Conservation (phyloP, 1,139 yeast genomes). For the Saccharomyces hybrid region DNA sequence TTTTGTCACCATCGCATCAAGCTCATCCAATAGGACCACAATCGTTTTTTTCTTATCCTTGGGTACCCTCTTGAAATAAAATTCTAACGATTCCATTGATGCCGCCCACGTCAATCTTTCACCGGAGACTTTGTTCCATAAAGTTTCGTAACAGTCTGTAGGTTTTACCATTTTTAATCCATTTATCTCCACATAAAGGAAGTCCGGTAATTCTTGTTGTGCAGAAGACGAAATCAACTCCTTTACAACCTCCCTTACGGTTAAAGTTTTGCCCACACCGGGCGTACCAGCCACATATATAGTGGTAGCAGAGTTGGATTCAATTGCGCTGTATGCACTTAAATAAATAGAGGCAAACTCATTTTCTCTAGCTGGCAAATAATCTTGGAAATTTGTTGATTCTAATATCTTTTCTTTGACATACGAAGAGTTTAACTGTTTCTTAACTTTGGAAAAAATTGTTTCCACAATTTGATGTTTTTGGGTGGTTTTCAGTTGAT, state of each 20-base stretch:
- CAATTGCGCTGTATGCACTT: conserved; percentile 68
- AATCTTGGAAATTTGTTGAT: conserved; percentile 24
- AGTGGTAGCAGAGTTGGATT: conserved; percentile 70
- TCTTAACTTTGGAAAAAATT: conserved; percentile 30
- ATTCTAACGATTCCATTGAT: conserved; percentile 52
- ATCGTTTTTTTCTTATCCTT: conserved; percentile 37
- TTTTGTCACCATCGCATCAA: conserved; percentile 83
- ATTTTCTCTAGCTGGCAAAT: conserved; percentile 78
- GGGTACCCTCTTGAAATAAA: conserved; percentile 38
- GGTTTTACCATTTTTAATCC: conserved; percentile 85
- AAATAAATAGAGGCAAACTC: conserved; percentile 71
- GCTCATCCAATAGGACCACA: conserved; percentile 80
- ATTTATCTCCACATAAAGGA: conserved; percentile 78
- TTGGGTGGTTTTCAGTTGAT: conserved; percentile 22
- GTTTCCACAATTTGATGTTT: conserved; percentile 28
- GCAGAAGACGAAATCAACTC: conserved; percentile 46
- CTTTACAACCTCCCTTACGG: conserved; percentile 75
- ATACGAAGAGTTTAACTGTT: conserved; percentile 30
- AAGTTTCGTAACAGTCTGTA: conserved; percentile 68
- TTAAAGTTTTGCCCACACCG: conserved; percentile 96
- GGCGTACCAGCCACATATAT: conserved; percentile 94
- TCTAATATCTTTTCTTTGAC: conserved; percentile 29
- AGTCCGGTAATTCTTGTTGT: conserved; percentile 45
- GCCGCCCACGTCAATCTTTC: conserved; percentile 54
- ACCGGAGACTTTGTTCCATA: conserved; percentile 72